phyloP scores from a whole-genome alignment of 2,329 filamentous ascomycete genomes.

The Colletotrichum sp. region DNA sequence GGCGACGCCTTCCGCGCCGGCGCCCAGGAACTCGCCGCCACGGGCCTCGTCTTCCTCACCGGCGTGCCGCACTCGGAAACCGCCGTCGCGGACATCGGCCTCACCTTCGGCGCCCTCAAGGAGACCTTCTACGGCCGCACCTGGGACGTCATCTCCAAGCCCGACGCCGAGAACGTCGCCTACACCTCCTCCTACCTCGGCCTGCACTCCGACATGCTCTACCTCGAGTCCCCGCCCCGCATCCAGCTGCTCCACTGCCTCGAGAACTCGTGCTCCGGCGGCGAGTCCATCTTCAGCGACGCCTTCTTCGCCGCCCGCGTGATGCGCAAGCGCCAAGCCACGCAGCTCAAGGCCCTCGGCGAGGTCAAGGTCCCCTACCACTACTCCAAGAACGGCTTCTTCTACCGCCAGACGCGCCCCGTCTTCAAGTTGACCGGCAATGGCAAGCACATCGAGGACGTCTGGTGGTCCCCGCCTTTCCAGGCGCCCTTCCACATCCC shows the following conservation, averaged over 20 bases:
- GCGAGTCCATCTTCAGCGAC: slow-evolving; percentile 87
- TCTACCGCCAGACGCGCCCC: slow-evolving; percentile 64
- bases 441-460: slow-evolving; percentile 27
- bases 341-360: slow-evolving; percentile 42
- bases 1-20: slow-evolving; percentile 64
- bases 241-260: slow-evolving; percentile 92
- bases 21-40: slow-evolving; percentile 64
- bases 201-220: slow-evolving; percentile 93
- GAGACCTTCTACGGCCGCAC: slow-evolving; percentile 91
- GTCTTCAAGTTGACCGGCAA: slow-evolving; percentile 39
- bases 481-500: slow-evolving; percentile 59
- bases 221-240: slow-evolving; percentile 78
- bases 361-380: slow-evolving; percentile 63
- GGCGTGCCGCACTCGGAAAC: slow-evolving; percentile 72
- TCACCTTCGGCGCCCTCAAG: slow-evolving; percentile 77
- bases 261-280: slow-evolving; percentile 78
- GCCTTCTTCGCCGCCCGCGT: slow-evolving; percentile 64
- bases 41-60: slow-evolving; percentile 79
- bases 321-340: slow-evolving; percentile 30
- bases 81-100: slow-evolving; percentile 71
- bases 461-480: slow-evolving; percentile 80
- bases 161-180: slow-evolving; percentile 87
- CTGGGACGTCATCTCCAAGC: slow-evolving; percentile 86
- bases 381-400: slow-evolving; percentile 69
- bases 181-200: slow-evolving; percentile 84